Evolutionary conservation across 805 yeast species (phyloP).

Genomic region (Wickerhamiella brachini): DNA sequence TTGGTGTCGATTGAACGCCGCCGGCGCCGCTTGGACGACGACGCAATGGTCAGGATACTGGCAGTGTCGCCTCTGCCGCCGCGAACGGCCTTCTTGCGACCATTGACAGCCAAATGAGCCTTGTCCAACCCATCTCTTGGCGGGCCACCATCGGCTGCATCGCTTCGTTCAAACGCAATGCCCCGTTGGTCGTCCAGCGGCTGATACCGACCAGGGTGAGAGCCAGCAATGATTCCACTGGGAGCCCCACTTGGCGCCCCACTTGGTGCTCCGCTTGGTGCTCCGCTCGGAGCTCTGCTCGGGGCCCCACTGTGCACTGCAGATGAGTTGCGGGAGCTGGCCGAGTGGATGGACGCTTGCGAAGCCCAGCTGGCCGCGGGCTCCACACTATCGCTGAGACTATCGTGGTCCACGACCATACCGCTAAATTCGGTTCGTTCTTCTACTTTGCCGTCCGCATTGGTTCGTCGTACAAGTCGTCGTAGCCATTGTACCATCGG

Average conservation of each 20-base stretch:
- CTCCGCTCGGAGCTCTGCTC: not conserved
- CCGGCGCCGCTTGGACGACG: slow-evolving; percentile 24
- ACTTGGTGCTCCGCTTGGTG: not conserved
- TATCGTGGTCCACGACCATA: not conserved
- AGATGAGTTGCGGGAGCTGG: not conserved
- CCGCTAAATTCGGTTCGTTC: not conserved
- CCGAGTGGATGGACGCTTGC: not conserved
- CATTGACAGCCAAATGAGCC: too few relatives aligned
- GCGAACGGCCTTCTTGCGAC: not conserved
- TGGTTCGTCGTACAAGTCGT: not conserved
- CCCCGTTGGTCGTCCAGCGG: not conserved
- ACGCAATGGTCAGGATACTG: slow-evolving; percentile 26
- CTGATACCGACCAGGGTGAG: too few relatives aligned
- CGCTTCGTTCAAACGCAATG: not conserved
- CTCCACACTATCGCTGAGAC: not conserved
- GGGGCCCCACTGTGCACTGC: not conserved
- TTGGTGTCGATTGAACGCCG: slow-evolving; percentile 26
- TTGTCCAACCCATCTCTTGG: not conserved
- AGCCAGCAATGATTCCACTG: not conserved
- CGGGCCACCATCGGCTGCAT: not conserved
- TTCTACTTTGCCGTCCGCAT: not conserved
- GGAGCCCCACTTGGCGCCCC: not conserved
- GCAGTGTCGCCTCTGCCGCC: slow-evolving; percentile 20
- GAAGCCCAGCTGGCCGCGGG: not conserved
- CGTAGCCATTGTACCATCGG: not conserved